These are phyloP conservation scores for Emergomyces orientalis DNA, from an alignment of 2,329 filamentous ascomycete genomes.

Conservation along the genomic window DNA sequence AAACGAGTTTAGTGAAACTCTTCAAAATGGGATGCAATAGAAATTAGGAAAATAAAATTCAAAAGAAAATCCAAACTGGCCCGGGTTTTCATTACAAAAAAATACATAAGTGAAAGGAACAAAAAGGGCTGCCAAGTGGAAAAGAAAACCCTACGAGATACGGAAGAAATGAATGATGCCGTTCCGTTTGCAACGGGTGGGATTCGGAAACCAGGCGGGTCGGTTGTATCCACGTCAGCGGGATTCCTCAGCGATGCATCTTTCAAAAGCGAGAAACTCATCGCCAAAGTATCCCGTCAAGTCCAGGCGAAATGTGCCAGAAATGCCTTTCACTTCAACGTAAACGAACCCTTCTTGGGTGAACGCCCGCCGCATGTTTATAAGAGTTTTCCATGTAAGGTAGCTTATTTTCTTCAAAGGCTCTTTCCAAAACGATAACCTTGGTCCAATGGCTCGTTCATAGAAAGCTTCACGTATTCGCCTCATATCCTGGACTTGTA, in stretches of 20 bases:
- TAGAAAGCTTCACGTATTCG: constrained; percentile 15
- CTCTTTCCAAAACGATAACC: constrained; percentile 26
- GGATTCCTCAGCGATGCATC: not conserved
- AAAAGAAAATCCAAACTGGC: not conserved
- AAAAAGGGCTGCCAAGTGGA: not conserved
- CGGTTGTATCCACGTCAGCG: not conserved
- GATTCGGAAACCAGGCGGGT: not conserved
- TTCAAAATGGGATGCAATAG: not conserved
- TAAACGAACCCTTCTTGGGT: constrained; percentile 35
- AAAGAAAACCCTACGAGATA: not conserved
- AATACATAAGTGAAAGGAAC: not conserved
- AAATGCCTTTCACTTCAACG: constrained; percentile 26
- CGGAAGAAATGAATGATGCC: not conserved
- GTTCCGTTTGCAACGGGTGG: not conserved
- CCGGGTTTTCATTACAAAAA: constrained; percentile 3
- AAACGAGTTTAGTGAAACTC: not conserved
- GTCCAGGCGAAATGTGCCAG: constrained; percentile 31
- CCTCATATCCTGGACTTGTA: constrained; percentile 15
- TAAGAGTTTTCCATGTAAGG: constrained; percentile 26
- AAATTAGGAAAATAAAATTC: not conserved
- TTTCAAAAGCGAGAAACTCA: constrained; percentile 9
- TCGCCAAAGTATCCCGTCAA: constrained; percentile 22
- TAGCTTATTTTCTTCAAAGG: constrained; percentile 26
- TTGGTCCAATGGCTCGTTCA: constrained; percentile 10
- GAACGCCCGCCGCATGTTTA: constrained; percentile 31